phyloP scores from a whole-genome alignment of 495 filamentous ascomycete genomes.

The Durotheca rogersii region DNA sequence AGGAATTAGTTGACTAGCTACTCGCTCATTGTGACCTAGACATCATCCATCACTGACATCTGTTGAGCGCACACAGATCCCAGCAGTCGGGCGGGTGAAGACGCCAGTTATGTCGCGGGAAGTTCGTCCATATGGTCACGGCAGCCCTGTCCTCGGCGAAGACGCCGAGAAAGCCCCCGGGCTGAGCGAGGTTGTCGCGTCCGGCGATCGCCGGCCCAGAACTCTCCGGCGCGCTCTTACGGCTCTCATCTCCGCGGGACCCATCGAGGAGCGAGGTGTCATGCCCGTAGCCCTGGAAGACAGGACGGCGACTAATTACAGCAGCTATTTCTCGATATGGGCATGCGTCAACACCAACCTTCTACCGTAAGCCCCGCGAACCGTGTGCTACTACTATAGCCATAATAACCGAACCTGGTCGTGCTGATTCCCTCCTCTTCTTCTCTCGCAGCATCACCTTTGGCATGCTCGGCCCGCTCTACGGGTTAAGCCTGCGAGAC shows the following conservation, averaged over 20 bases:
- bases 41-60: too few relatives aligned
- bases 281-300: conserved; percentile 54
- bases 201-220: conserved; percentile 1
- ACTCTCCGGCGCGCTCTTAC: background rate
- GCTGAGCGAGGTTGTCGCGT: conserved; percentile 3
- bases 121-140: background rate
- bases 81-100: too few relatives aligned
- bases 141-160: conserved; percentile 1
- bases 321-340: conserved; percentile 52
- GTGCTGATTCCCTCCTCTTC: conserved; percentile 2
- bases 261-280: conserved; percentile 50
- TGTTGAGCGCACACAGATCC: too few relatives aligned
- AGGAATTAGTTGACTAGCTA: too few relatives aligned
- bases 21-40: too few relatives aligned
- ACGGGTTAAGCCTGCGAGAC: conserved; percentile 50
- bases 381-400: background rate
- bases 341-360: conserved; percentile 46
- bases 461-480: conserved; percentile 55
- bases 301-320: conserved; percentile 48
- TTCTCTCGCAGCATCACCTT: conserved; percentile 51
- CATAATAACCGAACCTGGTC: too few relatives aligned
- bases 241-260: conserved; percentile 10
- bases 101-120: conserved; percentile 4
- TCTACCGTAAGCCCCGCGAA: conserved; percentile 40
- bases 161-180: conserved; percentile 12